These are phyloP conservation scores for Tylopilus sp. DNA, from an alignment of 1,284 basidiomycete species.

Conservation along the genomic window DNA sequence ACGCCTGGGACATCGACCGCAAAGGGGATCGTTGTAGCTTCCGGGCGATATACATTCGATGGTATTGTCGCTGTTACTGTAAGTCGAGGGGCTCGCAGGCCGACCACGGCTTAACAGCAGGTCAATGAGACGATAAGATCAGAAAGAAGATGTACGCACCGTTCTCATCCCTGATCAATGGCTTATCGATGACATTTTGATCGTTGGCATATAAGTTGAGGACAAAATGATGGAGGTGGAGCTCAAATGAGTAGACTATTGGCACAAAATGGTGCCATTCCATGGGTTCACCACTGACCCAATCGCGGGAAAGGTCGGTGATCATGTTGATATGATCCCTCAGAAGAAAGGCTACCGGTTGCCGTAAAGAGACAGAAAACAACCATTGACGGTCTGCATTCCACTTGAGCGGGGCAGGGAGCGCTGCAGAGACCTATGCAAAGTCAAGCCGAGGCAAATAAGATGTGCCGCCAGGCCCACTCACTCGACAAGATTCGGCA, in stretches of 20 bases:
- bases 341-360: conserved; percentile 70
- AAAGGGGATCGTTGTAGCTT: conserved; percentile 66
- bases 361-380: conserved; percentile 63
- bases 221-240: conserved; percentile 71
- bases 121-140: conserved; percentile 8
- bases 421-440: conserved; percentile 54
- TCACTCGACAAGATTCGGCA: conserved; percentile 70
- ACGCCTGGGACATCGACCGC: conserved; percentile 57
- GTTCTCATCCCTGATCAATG: conserved; percentile 72
- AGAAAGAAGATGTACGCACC: conserved; percentile 36
- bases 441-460: conserved; percentile 5
- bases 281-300: conserved; percentile 73
- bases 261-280: conserved; percentile 82
- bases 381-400: conserved; percentile 72
- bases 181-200: conserved; percentile 91
- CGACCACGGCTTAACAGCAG: conserved; percentile 59
- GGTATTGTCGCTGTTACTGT: conserved; percentile 55
- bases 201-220: conserved; percentile 87
- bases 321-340: conserved; percentile 92
- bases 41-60: conserved; percentile 68
- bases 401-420: conserved; percentile 65
- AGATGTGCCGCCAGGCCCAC: conserved; percentile 19
- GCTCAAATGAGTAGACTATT: conserved; percentile 65
- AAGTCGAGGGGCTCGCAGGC: conserved; percentile 56
- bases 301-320: conserved; percentile 84